phyloP scores from a whole-genome alignment of 164 flowering plant species.

The Sextonia rubra region DNA sequence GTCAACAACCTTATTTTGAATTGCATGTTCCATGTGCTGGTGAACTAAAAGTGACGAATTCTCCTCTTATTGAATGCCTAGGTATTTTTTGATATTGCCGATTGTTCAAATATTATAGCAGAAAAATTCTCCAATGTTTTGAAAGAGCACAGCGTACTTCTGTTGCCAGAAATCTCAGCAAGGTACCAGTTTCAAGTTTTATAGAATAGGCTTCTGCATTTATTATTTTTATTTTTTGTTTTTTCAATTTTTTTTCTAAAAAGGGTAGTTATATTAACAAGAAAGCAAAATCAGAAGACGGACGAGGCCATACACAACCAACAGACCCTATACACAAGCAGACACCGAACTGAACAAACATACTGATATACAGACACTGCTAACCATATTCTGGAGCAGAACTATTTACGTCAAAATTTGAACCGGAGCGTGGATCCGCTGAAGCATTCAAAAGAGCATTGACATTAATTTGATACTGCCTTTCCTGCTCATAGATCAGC shows the following conservation, averaged over 20 bases:
- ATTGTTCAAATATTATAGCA: slow-evolving; percentile 37
- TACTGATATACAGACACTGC: too few species aligned
- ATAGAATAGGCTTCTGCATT: background rate
- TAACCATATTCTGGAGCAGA: too few species aligned
- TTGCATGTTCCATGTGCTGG: background rate
- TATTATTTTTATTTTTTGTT: too few species aligned
- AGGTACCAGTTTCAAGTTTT: slow-evolving; percentile 30
- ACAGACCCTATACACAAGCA: too few species aligned
- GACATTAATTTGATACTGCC: too few species aligned
- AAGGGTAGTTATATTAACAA: background rate
- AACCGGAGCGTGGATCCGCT: too few species aligned
- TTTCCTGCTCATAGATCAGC: too few species aligned
- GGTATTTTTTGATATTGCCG: slow-evolving; percentile 50
- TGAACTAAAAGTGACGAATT: background rate
- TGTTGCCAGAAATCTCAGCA: slow-evolving; percentile 45
- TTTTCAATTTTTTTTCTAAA: too few species aligned
- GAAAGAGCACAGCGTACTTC: slow-evolving; percentile 61
- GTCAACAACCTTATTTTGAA: background rate
- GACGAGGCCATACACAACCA: too few species aligned
- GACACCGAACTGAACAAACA: too few species aligned
- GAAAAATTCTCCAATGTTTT: slow-evolving; percentile 45
- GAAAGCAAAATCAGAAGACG: background rate
- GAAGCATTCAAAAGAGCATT: too few species aligned
- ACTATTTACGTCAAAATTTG: too few species aligned
- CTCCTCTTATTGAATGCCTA: slow-evolving; percentile 16